phyloP scores from a whole-genome alignment of 1,284 basidiomycete species.

The Ustilago loliicola region DNA sequence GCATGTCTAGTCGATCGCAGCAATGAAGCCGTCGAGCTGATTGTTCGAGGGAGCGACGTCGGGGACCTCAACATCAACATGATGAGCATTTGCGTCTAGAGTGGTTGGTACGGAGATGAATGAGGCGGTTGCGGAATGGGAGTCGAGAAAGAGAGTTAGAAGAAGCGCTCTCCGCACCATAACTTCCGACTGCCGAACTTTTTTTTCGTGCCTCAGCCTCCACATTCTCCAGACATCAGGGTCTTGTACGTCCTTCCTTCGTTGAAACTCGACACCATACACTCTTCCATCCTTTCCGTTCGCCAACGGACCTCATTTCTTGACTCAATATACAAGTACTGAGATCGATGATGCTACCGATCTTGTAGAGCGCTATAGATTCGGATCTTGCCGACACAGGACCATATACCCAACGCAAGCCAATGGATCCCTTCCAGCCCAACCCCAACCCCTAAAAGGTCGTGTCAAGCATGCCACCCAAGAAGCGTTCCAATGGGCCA shows the following conservation, averaged over 20 bases:
- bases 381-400: too few relatives aligned
- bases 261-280: not conserved
- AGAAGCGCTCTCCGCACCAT: not conserved
- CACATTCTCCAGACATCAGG: constrained; percentile 24
- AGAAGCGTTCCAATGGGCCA: constrained; percentile 30
- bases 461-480: constrained; percentile 28
- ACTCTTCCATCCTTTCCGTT: not conserved
- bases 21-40: not conserved
- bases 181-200: constrained; percentile 24
- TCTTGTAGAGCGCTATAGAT: too few relatives aligned
- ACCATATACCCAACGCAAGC: not conserved
- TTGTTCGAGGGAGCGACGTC: not conserved
- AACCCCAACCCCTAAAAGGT: not conserved
- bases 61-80: too few relatives aligned
- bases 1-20: not conserved
- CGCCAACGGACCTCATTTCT: not conserved
- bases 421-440: not conserved
- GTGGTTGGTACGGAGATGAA: too few relatives aligned
- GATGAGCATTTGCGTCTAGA: too few relatives aligned
- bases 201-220: constrained; percentile 28
- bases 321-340: too few relatives aligned
- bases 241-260: not conserved
- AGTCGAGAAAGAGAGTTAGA: not conserved
- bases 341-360: too few relatives aligned
- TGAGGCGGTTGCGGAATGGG: too few relatives aligned